Percentiles rank a stretch among this genome's conserved stretches.
Conservation (phyloP, 352 stramenopile genomes). For the Phytophthora citricola region DNA sequence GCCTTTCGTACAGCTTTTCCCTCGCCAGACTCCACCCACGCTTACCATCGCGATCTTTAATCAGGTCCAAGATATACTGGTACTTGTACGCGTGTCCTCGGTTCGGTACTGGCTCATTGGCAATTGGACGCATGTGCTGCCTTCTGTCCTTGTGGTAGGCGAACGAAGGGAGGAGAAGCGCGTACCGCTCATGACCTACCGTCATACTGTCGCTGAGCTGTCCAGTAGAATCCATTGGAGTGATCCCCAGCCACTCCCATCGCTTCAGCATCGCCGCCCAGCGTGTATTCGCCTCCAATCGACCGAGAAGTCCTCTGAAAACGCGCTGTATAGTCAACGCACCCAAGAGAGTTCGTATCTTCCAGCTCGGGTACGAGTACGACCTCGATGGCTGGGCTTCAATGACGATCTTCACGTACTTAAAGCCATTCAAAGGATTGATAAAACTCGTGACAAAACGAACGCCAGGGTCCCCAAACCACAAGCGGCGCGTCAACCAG, state of each 20-base stretch:
- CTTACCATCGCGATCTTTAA: conserved; percentile 66
- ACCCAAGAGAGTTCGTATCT: conserved; percentile 48
- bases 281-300: conserved; percentile 61
- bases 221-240: conserved; percentile 29
- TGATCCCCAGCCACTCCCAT: conserved; percentile 79
- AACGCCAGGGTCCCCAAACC: conserved; percentile 64
- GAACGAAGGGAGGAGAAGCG: conserved; percentile 62
- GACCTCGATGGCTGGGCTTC: conserved; percentile 48
- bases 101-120: conserved; percentile 42
- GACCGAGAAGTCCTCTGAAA: conserved; percentile 58
- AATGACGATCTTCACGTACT: conserved; percentile 58
- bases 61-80: conserved; percentile 71
- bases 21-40: conserved; percentile 65
- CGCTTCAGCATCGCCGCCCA: conserved; percentile 75
- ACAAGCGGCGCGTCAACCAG: conserved; percentile 72
- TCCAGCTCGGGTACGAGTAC: conserved; percentile 59
- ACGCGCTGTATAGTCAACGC: conserved; percentile 55
- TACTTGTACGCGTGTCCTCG: conserved; percentile 76
- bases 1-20: conserved; percentile 37
- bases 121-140: conserved; percentile 60
- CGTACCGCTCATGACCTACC: conserved; percentile 60
- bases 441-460: conserved; percentile 48
- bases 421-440: conserved; percentile 45
- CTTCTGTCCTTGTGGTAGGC: conserved; percentile 47
- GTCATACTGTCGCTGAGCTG: conserved; percentile 61